A percentile compares a stretch with the other conserved stretches of the same genome.
Evolutionary conservation across 2,329 filamentous ascomycete genomes (phyloP).

Genomic region (Macroventuria anomochaeta): DNA sequence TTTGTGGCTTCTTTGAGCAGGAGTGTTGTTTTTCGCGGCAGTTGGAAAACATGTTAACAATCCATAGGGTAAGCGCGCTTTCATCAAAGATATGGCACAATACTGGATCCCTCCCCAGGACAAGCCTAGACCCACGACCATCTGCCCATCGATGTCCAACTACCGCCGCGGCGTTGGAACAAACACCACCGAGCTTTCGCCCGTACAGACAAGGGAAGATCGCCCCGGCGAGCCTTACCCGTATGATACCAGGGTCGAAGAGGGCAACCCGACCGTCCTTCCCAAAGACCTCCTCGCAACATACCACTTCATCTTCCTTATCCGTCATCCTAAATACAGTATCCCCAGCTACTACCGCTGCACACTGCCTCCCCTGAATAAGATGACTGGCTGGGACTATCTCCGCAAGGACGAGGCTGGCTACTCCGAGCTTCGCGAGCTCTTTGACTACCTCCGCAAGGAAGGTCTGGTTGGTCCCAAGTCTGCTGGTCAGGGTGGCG

Average conservation of each 20-base stretch:
- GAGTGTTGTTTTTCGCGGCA: too few species aligned
- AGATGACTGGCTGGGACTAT: conserved; percentile 81
- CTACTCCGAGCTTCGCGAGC: conserved; percentile 82
- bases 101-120: conserved; percentile 82
- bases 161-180: conserved; percentile 68
- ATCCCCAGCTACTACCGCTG: conserved; percentile 96
- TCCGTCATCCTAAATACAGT: conserved; percentile 89
- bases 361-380: conserved; percentile 83
- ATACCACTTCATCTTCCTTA: conserved; percentile 96
- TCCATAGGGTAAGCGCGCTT: conserved; percentile 81
- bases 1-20: conserved; percentile 32
- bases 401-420: conserved; percentile 91
- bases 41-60: conserved; percentile 33
- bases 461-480: conserved; percentile 74
- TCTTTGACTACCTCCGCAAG: conserved; percentile 83
- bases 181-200: conserved; percentile 45
- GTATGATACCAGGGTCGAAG: conserved; percentile 65
- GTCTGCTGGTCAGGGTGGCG: conserved; percentile 57
- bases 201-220: conserved; percentile 39
- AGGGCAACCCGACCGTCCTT: conserved; percentile 83
- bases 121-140: conserved; percentile 62
- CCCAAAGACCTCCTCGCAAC: conserved; percentile 74
- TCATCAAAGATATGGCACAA: conserved; percentile 98
- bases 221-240: conserved; percentile 59
- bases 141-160: conserved; percentile 76